Percentiles rank a stretch among this genome's conserved stretches.
phyloP scores from a whole-genome alignment of 2,329 filamentous ascomycete genomes.

The Gliomastix tumulicola region DNA sequence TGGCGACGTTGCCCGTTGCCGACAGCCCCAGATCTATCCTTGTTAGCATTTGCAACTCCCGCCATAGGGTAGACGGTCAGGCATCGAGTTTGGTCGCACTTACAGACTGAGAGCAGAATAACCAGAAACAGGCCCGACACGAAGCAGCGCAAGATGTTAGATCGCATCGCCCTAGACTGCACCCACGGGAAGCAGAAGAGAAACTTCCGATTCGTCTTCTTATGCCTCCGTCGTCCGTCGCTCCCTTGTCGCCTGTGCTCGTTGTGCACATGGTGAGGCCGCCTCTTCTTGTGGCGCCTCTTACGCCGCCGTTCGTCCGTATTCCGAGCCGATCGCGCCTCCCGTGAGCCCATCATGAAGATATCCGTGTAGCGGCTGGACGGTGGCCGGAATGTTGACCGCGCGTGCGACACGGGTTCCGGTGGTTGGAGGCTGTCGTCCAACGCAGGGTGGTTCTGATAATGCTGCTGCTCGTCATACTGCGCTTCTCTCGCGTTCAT shows the following conservation, averaged over 20 bases:
- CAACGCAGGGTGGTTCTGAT: too few species aligned
- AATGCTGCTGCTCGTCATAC: too few species aligned
- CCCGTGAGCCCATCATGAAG: too few species aligned
- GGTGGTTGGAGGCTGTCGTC: background rate
- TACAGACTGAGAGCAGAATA: constrained; percentile 58
- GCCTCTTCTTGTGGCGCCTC: background rate
- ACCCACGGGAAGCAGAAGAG: constrained; percentile 50
- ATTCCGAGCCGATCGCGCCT: too few species aligned
- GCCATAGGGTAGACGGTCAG: background rate
- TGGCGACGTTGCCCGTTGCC: constrained; percentile 55
- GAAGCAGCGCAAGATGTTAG: constrained; percentile 52
- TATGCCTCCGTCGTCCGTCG: constrained; percentile 22
- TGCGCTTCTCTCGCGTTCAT: too few species aligned
- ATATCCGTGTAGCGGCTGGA: constrained; percentile 1
- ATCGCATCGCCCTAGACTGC: constrained; percentile 43
- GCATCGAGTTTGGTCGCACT: constrained; percentile 30
- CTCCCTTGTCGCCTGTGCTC: constrained; percentile 16
- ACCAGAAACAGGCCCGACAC: constrained; percentile 59
- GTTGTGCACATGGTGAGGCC: background rate
- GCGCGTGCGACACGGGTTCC: background rate
- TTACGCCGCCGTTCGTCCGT: too few species aligned
- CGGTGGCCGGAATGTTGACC: background rate
- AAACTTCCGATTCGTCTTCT: constrained; percentile 7
- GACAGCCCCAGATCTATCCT: constrained; percentile 67
- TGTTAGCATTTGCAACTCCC: too few species aligned